A percentile compares a stretch with the other conserved stretches of the same genome.
Evolutionary conservation across 371 early-diverging fungal genomes (phyloP).

Genomic region (Mucor circinelloides): DNA sequence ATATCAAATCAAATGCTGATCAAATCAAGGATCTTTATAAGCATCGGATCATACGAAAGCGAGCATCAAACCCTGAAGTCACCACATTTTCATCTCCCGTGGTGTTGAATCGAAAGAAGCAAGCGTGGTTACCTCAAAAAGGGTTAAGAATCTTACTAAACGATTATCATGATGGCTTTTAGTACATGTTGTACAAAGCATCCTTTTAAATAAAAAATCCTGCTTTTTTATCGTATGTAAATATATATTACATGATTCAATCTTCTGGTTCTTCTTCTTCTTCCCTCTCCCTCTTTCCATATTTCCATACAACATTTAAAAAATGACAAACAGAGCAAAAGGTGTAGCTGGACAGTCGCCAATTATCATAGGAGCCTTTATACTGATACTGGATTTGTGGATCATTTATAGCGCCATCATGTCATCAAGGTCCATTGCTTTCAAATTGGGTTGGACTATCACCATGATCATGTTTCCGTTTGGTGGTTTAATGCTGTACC

Average conservation of each 20-base stretch:
- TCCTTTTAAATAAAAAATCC: slow-evolving; percentile 4
- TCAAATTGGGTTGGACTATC: slow-evolving; percentile 17
- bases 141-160: slow-evolving; percentile 37
- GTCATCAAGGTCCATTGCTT: slow-evolving; percentile 15
- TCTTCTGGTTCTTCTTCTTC: not conserved
- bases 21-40: slow-evolving; percentile 34
- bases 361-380: slow-evolving; percentile 17
- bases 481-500: slow-evolving; percentile 20
- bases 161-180: slow-evolving; percentile 18
- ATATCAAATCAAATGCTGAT: not conserved
- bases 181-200: slow-evolving; percentile 1
- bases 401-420: slow-evolving; percentile 12
- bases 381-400: slow-evolving; percentile 17
- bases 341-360: slow-evolving; percentile 5
- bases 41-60: slow-evolving; percentile 44
- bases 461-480: slow-evolving; percentile 21
- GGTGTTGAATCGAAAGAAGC: not conserved
- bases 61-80: slow-evolving; percentile 36
- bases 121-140: slow-evolving; percentile 34
- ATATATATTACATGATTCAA: not conserved
- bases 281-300: not conserved
- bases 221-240: slow-evolving; percentile 2
- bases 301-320: not conserved
- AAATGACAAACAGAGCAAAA: not conserved
- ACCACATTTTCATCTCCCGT: not conserved